These are phyloP conservation scores for Aspergillus brunneoviolaceus DNA, from an alignment of 2,329 filamentous ascomycete species.

Conservation along the genomic window DNA sequence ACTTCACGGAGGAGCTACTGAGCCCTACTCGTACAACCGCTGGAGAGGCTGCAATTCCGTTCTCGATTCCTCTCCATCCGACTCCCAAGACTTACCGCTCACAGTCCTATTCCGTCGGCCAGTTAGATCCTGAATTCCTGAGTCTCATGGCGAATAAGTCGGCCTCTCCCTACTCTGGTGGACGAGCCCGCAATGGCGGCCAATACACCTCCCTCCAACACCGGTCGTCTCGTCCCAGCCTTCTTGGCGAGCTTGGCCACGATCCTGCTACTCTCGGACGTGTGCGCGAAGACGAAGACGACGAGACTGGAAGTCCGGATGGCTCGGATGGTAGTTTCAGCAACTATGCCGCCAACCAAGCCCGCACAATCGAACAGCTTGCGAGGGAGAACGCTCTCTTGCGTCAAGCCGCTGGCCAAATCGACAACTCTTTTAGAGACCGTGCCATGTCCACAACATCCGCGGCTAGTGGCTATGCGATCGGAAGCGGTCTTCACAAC, in stretches of 20 bases:
- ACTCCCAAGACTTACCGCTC: constrained; percentile 92
- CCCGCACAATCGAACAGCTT: constrained; percentile 48
- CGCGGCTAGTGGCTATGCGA: constrained; percentile 33
- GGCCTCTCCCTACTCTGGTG: constrained; percentile 27
- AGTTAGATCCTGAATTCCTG: constrained; percentile 68
- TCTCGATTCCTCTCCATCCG: constrained; percentile 82
- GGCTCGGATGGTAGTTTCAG: constrained; percentile 40
- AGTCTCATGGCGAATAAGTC: constrained; percentile 35
- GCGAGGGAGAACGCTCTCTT: constrained; percentile 49
- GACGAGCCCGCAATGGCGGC: constrained; percentile 39
- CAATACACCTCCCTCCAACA: constrained; percentile 72
- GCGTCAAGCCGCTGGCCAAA: constrained; percentile 44
- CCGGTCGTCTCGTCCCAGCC: constrained; percentile 65
- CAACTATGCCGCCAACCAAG: constrained; percentile 41
- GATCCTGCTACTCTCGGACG: constrained; percentile 48
- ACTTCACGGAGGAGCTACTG: constrained; percentile 56
- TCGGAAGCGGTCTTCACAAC: constrained; percentile 32
- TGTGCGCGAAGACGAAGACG: constrained; percentile 51
- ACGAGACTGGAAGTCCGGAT: constrained; percentile 42
- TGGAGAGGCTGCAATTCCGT: constrained; percentile 66
- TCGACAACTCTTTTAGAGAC: constrained; percentile 41
- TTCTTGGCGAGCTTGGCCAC: constrained; percentile 48
- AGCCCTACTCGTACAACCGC: constrained; percentile 47
- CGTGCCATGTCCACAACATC: constrained; percentile 44
- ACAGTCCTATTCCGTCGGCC: constrained; percentile 93